Base-by-base conservation (phyloP, 345 rosid genomes). In the Eucalyptus melliodora region DNA sequence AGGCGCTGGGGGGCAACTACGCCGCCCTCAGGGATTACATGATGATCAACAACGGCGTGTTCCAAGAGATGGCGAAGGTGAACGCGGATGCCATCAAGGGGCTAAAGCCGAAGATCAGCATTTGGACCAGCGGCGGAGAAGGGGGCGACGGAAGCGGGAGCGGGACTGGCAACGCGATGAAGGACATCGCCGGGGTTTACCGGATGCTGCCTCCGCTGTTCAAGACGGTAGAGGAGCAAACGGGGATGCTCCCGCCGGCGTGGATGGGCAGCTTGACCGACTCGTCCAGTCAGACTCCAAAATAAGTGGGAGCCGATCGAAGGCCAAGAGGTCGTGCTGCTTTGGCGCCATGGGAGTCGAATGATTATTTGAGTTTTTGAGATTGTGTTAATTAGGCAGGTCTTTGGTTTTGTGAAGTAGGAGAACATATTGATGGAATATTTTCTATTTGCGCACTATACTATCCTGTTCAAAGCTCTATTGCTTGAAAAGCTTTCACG, bases 161-260 rank as follows among this genome's bases (percentile, higher is more conserved):
- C 13, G 86, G 88, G 6, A 87, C 88, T 7, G 51, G 67, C 50
- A 83, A 88, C 9, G 96, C 92, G 24, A 89, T 97, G 96, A 94
- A 94, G 88, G 97, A 96, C 89, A 67, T 97, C 86, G 96, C 97
- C 31, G 96, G 97, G 23, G 92, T 97, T 40, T 96, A 95, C 83
- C 92, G 91, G 88, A 93, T 92, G 97, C 80, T 96, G 91, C 98
- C 97, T 37, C 97, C 97, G 0, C 91, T 95, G 93, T 91, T 97
- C 17, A 91, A 94, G 89, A 97, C 98, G 24, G 98, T 97, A 87
- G 92, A 97, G 4, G 96, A 97, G 44, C 98, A 96, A 86, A 97
- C 97, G 2, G 98, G 96, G 60, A 96, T 95, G 97, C 91, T 90
- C 7, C 98, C 98, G 14, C 96, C 99, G 5, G 65, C 96, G 3